Percentiles rank a stretch among this genome's conserved stretches.
These are phyloP conservation scores for Saksenaea vasiformis DNA, from an alignment of 371 early-diverging fungal species.

Conservation along the genomic window DNA sequence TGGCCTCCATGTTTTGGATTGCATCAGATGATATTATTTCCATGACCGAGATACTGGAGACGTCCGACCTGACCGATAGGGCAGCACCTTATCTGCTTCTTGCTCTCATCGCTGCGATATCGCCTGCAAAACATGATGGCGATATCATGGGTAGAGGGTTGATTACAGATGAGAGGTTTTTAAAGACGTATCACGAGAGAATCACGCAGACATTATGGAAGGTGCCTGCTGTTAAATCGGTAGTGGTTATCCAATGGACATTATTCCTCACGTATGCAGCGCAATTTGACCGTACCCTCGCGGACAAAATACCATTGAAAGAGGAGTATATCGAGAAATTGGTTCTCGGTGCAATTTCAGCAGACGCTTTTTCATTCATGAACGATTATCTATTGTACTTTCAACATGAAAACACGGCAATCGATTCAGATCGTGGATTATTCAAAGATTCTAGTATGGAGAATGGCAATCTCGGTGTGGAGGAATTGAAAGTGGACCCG, in stretches of 20 bases:
- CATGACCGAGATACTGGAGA: conserved; percentile 56
- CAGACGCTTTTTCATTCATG: conserved; percentile 71
- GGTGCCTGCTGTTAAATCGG: conserved; percentile 62
- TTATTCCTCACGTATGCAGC: conserved; percentile 56
- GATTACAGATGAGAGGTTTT: conserved; percentile 14
- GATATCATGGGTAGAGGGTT: conserved; percentile 17
- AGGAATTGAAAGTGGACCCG: conserved; percentile 22
- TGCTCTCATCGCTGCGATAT: conserved; percentile 58
- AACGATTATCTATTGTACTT: conserved; percentile 68
- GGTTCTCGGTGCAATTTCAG: conserved; percentile 55
- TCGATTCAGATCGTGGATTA: conserved; percentile 28
- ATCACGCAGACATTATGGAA: conserved; percentile 43
- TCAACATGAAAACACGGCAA: conserved; percentile 36
- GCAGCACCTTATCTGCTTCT: conserved; percentile 56
- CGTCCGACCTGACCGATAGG: conserved; percentile 53
- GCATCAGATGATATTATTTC: conserved; percentile 49
- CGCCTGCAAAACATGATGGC: conserved; percentile 29
- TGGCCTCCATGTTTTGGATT: conserved; percentile 53
- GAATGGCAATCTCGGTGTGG: conserved; percentile 12
- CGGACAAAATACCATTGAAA: conserved; percentile 48
- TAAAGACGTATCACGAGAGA: conserved; percentile 27
- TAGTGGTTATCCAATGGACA: conserved; percentile 72
- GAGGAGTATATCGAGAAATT: conserved; percentile 62
- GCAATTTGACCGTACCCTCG: conserved; percentile 40
- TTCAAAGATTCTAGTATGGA: conserved; percentile 16